Evolutionary conservation across 164 flowering plant genomes (phyloP).

Genomic region (Tinospora cordifolia): DNA sequence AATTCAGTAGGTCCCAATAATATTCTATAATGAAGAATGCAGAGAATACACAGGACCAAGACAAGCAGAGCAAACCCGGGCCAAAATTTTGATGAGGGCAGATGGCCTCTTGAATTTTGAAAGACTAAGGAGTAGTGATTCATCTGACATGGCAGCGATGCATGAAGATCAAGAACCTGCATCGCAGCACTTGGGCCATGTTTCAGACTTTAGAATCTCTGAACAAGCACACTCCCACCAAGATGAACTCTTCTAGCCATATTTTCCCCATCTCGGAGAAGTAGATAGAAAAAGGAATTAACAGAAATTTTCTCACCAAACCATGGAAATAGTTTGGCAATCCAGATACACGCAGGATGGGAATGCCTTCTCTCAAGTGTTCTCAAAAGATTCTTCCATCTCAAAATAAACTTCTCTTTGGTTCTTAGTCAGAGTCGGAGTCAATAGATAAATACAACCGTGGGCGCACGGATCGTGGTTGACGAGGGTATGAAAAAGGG

Average conservation of each 20-base stretch:
- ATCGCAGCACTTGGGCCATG: background rate
- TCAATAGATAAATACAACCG: constrained; percentile 67
- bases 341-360: background rate
- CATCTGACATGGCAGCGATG: background rate
- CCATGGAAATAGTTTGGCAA: background rate
- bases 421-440: constrained; percentile 59
- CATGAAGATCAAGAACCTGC: background rate
- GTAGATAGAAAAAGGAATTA: background rate
- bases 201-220: background rate
- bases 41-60: background rate
- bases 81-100: too few species aligned
- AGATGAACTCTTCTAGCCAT: background rate
- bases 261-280: background rate
- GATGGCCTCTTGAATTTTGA: too few species aligned
- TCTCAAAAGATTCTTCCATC: background rate
- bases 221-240: background rate
- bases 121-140: background rate
- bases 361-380: background rate
- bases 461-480: constrained; percentile 71
- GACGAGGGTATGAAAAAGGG: constrained; percentile 75
- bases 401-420: background rate
- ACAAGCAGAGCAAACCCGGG: background rate
- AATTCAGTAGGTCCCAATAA: background rate
- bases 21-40: background rate
- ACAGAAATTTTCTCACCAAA: background rate